Base-by-base conservation (phyloP, 306 rosid genomes). In the Gleditsia sinensis region DNA sequence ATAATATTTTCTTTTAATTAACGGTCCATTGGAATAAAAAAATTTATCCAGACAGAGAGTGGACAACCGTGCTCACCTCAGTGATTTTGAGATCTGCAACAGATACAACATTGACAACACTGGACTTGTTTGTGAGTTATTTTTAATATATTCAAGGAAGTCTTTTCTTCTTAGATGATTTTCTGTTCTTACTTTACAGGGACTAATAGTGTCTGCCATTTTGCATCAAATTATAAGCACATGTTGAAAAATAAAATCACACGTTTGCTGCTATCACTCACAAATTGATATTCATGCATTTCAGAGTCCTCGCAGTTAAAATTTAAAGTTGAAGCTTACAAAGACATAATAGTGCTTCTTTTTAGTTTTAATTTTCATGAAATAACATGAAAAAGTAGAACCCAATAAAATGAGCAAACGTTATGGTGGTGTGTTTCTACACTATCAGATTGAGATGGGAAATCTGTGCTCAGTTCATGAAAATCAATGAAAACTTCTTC, bases 51-150 rank as follows among this genome's bases (percentile, higher is more conserved):
- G 98, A 45, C 96, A 91, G 82, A 87, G 97, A 82, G 82, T 81
- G 77, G 88, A 83, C 72, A 76, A 79, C 61, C 71, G 53, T 54
- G 85, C 96, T 65, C 80, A 81, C 65, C 91, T 91, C 40, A 24
- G 76, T 74, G 98, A 94, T 84, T 90, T 94, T 76, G 88, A 91
- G 84, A 87, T 86, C 77, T 89, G 95, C 66, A 91, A 86, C 86
- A 66, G 67, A 77, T 86, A 88, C 81, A 87, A 91, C 80, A 86
- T 94, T 81, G 97, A 94, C 82, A 91, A 94, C 72, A 94, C 98
- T 23, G 97, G 97, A 70, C 90, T 94, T 80, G 94, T 94, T 45
- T 91, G 97, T 94, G 85, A 76, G 97, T 88, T 85, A 67, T 40
- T 56, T 60, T n/a, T n/a, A n/a, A n/a, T 40, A 33, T 74, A 36